Percentiles rank a stretch among this genome's conserved stretches.
These are phyloP conservation scores for Triticum dicoccoides DNA, from an alignment of 176 grass and related monocot genomes.

Conservation along the genomic window DNA sequence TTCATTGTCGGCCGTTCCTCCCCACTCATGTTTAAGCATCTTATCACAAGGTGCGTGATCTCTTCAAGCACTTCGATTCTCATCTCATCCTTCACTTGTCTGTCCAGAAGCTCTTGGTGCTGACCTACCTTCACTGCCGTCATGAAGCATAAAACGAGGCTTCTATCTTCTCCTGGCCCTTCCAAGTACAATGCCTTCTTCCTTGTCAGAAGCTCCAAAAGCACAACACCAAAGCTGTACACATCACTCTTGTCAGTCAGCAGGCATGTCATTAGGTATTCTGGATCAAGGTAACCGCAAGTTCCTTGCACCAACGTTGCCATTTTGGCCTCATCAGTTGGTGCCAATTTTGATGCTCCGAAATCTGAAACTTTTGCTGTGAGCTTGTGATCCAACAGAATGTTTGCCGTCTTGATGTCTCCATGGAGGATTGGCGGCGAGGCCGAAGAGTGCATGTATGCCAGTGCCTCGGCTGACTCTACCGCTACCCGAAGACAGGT, in stretches of 20 bases:
- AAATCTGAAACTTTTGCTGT: conserved; percentile 55
- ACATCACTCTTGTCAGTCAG: conserved; percentile 62
- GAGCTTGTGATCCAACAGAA: conserved; percentile 44
- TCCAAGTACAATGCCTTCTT: conserved; percentile 52
- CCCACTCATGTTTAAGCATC: conserved; percentile 56
- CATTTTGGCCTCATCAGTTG: conserved; percentile 46
- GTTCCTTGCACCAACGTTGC: conserved; percentile 63
- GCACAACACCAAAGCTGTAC: conserved; percentile 54
- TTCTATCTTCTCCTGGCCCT: conserved; percentile 29
- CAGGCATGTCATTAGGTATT: conserved; percentile 44
- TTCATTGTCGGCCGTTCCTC: conserved; percentile 68
- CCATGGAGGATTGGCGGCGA: conserved; percentile 59
- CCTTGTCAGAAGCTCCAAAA: conserved; percentile 56
- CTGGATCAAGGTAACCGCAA: conserved; percentile 61
- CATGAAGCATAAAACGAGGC: conserved; percentile 46
- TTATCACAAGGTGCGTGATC: conserved; percentile 42
- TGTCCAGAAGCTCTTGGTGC: conserved; percentile 48
- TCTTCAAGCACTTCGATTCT: conserved; percentile 38
- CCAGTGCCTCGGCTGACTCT: conserved; percentile 42
- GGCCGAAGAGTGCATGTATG: conserved; percentile 47
- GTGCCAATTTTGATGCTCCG: conserved; percentile 42
- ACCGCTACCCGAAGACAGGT: conserved; percentile 34
- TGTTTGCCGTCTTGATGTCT: conserved; percentile 61
- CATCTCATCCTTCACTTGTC: conserved; percentile 40
- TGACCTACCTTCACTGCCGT: conserved; percentile 15